Percentiles rank a stretch among this genome's conserved stretches.
These are phyloP conservation scores for Collybiopsis luxurians DNA, from an alignment of 768 basidiomycete genomes.

Conservation along the genomic window DNA sequence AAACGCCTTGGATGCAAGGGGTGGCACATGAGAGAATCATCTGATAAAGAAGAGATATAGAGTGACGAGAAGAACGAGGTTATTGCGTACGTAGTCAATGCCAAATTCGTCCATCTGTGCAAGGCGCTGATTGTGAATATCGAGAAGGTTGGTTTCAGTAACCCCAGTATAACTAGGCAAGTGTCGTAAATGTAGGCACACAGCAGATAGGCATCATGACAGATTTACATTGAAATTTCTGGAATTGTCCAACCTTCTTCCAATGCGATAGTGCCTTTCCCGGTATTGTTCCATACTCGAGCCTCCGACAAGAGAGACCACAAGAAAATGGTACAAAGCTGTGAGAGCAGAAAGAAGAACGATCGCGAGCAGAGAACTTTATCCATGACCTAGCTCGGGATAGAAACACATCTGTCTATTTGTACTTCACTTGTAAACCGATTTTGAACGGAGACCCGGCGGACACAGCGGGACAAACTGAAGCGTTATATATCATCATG, in stretches of 20 bases:
- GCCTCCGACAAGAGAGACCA: not conserved
- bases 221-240: not conserved
- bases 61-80: not conserved
- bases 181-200: no score
- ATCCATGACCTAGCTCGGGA: no score
- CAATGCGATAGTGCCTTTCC: not conserved
- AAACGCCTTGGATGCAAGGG: slow-evolving; percentile 18
- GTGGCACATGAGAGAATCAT: slow-evolving; percentile 8
- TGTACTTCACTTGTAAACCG: no score
- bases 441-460: no score
- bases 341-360: no score
- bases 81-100: slow-evolving; percentile 3
- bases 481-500: no score
- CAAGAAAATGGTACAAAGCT: no score
- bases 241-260: not conserved
- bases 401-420: no score
- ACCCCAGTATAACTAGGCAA: not conserved
- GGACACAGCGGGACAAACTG: no score
- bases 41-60: not conserved
- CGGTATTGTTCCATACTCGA: not conserved
- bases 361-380: no score
- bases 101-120: slow-evolving; percentile 6
- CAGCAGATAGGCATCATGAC: not conserved
- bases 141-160: slow-evolving; percentile 5
- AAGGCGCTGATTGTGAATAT: slow-evolving; percentile 9